phyloP scores from a whole-genome alignment of 169 alveolate genomes.

The Perkinsus olseni region DNA sequence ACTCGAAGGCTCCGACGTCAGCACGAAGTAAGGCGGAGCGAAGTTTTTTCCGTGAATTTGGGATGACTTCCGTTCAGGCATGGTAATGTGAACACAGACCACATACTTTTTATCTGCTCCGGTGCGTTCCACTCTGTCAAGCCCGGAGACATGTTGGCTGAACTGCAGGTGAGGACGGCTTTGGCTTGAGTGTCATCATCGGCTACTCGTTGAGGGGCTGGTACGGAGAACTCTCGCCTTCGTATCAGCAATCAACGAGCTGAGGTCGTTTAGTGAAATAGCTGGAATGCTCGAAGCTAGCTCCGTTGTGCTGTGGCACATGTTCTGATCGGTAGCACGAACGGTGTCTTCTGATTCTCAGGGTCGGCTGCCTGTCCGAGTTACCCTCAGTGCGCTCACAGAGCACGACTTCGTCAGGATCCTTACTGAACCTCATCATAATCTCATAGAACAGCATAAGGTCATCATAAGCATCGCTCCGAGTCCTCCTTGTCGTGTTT shows the following conservation, averaged over 20 bases:
- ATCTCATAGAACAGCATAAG: conserved; percentile 53
- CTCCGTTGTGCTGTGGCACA: no score
- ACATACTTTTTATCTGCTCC: conserved; percentile 61
- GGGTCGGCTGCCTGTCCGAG: conserved; percentile 79
- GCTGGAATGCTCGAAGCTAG: no score
- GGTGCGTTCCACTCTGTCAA: conserved; percentile 78
- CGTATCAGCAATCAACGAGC: no score
- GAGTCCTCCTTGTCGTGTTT: no score
- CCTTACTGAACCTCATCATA: conserved; percentile 60
- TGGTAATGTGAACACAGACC: conserved; percentile 69
- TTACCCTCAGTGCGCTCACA: conserved; percentile 54
- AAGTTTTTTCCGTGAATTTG: not conserved
- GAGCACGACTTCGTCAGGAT: conserved; percentile 59
- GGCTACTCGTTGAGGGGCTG: no score
- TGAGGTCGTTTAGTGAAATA: no score
- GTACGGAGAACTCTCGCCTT: no score
- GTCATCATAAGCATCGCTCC: no score
- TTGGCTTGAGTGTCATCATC: no score
- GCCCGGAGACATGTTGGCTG: conserved; percentile 76
- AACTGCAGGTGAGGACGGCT: conserved; percentile 40
- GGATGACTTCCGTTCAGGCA: not conserved
- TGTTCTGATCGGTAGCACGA: no score
- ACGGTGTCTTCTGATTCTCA: no score
- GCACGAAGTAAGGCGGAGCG: conserved; percentile 43
- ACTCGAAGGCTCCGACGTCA: conserved; percentile 72